Evolutionary conservation across 2,329 filamentous ascomycete species (phyloP).

Genomic region (Neurospora sp.): DNA sequence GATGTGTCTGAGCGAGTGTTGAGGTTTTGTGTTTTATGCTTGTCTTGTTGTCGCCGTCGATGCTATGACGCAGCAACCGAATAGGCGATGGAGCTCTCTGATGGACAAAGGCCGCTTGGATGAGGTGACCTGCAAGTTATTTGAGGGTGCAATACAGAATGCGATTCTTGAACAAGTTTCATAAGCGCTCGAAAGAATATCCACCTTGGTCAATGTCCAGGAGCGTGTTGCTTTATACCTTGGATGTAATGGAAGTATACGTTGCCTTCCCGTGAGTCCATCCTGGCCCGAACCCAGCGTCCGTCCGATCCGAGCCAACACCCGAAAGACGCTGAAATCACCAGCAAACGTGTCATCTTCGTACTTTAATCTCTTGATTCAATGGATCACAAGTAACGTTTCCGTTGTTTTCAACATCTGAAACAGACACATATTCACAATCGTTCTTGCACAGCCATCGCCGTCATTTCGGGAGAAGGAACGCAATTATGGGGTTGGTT

Average conservation of each 20-base stretch:
- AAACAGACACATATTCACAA: not conserved
- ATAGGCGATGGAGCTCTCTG: not conserved
- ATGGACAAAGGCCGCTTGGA: not conserved
- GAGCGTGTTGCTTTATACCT: not conserved
- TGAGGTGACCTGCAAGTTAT: not conserved
- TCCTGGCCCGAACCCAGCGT: not conserved
- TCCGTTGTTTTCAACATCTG: not conserved
- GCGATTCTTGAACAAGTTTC: not conserved
- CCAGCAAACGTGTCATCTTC: conserved; percentile 18
- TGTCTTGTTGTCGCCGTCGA: not conserved
- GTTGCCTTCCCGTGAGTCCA: not conserved
- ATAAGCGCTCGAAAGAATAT: not conserved
- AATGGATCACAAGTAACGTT: not conserved
- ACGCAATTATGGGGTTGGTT: conserved; percentile 9
- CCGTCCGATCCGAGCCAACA: not conserved
- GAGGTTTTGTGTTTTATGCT: not conserved
- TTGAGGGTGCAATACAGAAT: not conserved
- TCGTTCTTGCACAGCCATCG: not conserved
- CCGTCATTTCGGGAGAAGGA: not conserved
- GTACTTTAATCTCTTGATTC: conserved; percentile 5
- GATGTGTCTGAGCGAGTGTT: not conserved
- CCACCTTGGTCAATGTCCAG: not conserved
- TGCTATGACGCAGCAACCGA: not conserved
- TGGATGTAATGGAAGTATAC: not conserved
- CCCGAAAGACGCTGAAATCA: not conserved